Evolutionary conservation across 2,329 filamentous ascomycete species (phyloP), one percentile per base, ranked within the genome.

Genomic region (Verticillium albo-atrum): DNA sequence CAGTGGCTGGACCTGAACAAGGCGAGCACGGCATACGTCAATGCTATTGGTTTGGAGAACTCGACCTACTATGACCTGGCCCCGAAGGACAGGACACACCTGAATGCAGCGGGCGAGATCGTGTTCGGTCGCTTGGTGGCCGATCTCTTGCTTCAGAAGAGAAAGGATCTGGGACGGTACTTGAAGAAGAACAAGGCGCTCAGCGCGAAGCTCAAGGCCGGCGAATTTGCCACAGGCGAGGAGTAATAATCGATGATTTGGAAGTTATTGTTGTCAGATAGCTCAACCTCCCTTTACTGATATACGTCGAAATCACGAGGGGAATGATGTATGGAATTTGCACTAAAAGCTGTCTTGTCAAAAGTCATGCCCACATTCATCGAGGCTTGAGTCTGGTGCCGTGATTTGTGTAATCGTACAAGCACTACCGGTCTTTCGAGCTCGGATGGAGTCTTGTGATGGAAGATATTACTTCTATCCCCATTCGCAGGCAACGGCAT

Each of bases 81-180:
- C 30, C 67, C 66, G 5, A 63, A 72, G 2, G 85, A 88, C 67
- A 71, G 72, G 54, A 87, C 84, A 1, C 85, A 88, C 70, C 65
- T 88, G 42, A 86, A 85, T 66, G 67, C 68, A 2, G 72, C 74
- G 62, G 85, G 84, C 0, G 77, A 76, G 27, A 72, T 77, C 2
- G 81, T 87, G 1, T 88, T 88, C 71, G 79, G 82, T 1, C 76
- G 82, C 27, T 75, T 87, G 68, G 80, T 86, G n/a, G 79, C 78
- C 3, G 81, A 84, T 62, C 68, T 87, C 7, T 63, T 82, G 30
- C 62, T 80, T n/a, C 66, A 37, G 17, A 37, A 56, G 58, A 9
- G 64, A 10, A 56, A 63, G 0, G 65, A 65, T 1, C 58, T 76
- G 20, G 56, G 58, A 1, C 10, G 35, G 4, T 73, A 66, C 58